phyloP scores from a whole-genome alignment of 148 eudicot species.

The Dianthus caryophyllus region DNA sequence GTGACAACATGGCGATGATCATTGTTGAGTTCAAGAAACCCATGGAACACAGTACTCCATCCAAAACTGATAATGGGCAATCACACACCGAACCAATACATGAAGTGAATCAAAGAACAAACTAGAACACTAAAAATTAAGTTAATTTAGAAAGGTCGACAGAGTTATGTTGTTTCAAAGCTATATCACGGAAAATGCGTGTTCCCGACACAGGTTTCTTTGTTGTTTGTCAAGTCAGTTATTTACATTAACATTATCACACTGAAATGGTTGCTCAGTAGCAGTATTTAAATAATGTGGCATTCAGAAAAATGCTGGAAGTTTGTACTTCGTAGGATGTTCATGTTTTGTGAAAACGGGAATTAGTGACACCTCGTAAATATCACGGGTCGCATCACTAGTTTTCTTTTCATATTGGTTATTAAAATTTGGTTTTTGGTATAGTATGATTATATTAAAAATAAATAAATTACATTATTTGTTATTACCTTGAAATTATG shows the following conservation, averaged over 20 bases:
- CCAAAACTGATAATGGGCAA: slow-evolving; percentile 33
- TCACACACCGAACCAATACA: slow-evolving; percentile 26
- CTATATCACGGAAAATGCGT: not conserved
- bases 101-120: slow-evolving; percentile 16
- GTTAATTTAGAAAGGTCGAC: slow-evolving; percentile 18
- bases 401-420: too few relatives aligned
- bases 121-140: slow-evolving; percentile 31
- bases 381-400: too few relatives aligned
- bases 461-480: too few relatives aligned
- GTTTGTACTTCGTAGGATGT: slow-evolving; percentile 14
- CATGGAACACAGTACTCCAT: slow-evolving; percentile 17
- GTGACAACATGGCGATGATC: slow-evolving; percentile 98
- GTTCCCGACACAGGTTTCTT: not conserved
- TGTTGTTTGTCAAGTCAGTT: slow-evolving; percentile 10
- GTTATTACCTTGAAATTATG: too few relatives aligned
- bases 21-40: slow-evolving; percentile 81
- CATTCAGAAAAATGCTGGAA: slow-evolving; percentile 14
- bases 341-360: too few relatives aligned
- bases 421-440: too few relatives aligned
- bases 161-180: not conserved
- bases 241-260: slow-evolving; percentile 16
- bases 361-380: too few relatives aligned
- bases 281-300: slow-evolving; percentile 9
- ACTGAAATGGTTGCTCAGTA: not conserved
- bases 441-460: too few relatives aligned